These are phyloP conservation scores for Kwoniella newhampshirensis DNA, from an alignment of 768 basidiomycete species.

Conservation along the genomic window DNA sequence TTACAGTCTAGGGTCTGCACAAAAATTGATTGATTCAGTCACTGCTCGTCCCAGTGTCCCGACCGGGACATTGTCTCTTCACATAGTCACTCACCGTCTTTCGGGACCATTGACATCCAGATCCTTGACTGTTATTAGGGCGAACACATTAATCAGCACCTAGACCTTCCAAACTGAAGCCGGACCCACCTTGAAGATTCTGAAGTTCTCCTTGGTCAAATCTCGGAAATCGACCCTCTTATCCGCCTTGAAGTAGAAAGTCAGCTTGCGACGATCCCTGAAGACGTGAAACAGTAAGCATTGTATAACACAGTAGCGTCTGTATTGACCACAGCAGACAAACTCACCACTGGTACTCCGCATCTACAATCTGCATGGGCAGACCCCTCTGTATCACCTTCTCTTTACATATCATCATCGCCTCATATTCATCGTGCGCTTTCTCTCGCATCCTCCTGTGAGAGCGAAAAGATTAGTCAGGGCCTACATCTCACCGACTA, in stretches of 20 bases:
- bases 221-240: constrained; percentile 90
- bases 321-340: not conserved
- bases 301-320: not conserved
- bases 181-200: constrained; percentile 54
- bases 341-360: constrained; percentile 93
- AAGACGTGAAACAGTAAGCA: too few species aligned
- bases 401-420: constrained; percentile 81
- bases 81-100: constrained; percentile 33
- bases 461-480: not conserved
- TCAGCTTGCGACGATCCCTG: constrained; percentile 96
- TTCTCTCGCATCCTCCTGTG: constrained; percentile 73
- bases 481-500: not conserved
- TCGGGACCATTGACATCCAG: constrained; percentile 47
- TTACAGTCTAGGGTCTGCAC: too few species aligned
- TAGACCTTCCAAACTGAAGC: not conserved
- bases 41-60: too few species aligned
- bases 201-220: constrained; percentile 89
- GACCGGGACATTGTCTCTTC: too few species aligned
- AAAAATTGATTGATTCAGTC: too few species aligned
- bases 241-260: constrained; percentile 96
- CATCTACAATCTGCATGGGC: constrained; percentile 98
- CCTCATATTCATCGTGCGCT: constrained; percentile 86
- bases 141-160: not conserved
- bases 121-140: constrained; percentile 31
- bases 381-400: constrained; percentile 92